phyloP scores from a whole-genome alignment of 768 basidiomycete species.

The Gloeopeniophorella convolvens region DNA sequence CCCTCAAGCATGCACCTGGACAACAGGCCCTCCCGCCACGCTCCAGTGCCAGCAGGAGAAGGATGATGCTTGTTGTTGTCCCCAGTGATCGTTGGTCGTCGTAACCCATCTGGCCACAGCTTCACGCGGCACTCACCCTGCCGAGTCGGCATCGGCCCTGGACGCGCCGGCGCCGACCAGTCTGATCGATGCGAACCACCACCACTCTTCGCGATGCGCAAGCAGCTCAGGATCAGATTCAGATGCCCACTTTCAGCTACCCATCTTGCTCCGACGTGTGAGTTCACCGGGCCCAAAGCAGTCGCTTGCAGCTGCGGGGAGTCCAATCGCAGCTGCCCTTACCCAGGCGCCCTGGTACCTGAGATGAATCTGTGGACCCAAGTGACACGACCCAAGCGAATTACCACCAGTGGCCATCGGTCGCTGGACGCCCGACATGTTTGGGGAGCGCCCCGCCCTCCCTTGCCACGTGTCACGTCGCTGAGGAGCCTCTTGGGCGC shows the following conservation, averaged over 20 bases:
- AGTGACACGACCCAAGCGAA: constrained; percentile 6
- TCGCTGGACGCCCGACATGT: constrained; percentile 5
- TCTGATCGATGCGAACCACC: background rate
- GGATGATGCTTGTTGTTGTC: constrained; percentile 9
- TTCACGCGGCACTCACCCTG: constrained; percentile 7
- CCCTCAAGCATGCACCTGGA: background rate
- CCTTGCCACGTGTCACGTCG: constrained; percentile 16
- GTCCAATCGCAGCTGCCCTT: too few relatives aligned
- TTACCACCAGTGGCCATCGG: constrained; percentile 10
- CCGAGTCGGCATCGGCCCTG: constrained; percentile 7
- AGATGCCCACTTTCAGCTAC: background rate
- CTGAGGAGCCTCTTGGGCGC: constrained; percentile 4
- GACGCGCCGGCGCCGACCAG: background rate
- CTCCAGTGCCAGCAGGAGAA: too few relatives aligned
- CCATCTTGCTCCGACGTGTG: too few relatives aligned
- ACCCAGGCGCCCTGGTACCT: constrained; percentile 12
- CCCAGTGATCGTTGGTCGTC: constrained; percentile 9
- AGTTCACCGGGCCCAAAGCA: too few relatives aligned
- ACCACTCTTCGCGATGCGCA: background rate
- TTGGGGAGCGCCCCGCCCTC: constrained; percentile 2
- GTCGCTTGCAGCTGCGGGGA: too few relatives aligned
- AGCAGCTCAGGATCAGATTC: background rate
- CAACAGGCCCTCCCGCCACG: constrained; percentile 6
- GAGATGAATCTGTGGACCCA: constrained; percentile 9
- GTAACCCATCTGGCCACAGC: constrained; percentile 1